Base-by-base conservation (phyloP, 2,329 filamentous ascomycete genomes). In the Xylaria polymorpha region DNA sequence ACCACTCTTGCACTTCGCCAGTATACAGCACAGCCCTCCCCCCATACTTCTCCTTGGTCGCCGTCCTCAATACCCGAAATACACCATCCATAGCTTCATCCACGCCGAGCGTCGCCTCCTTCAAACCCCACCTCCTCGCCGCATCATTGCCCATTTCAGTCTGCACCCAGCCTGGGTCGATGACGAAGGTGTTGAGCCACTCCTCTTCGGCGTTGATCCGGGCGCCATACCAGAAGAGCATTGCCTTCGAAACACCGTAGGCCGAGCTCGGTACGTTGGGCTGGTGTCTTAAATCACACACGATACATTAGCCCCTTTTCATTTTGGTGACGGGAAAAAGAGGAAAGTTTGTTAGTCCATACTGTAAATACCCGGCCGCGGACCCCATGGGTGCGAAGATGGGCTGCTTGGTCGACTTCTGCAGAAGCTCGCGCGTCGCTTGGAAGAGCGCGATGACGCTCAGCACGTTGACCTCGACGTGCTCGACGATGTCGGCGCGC, bases 181-280 rank as follows among this genome's bases (percentile, higher is more conserved):
- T 48, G 4, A 77, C 74, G 37, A 82, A 73, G 1, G 77, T 68
- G 10, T 77, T 76, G 10, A 84, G 68, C 69, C 77, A 76, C 12
- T 75, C 68, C 18, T 80, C 76, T 69, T 82, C 80, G 6, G 71
- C 71, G 56, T 77, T 73, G 15, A 81, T 77, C 25, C 76, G 73
- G 25, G 73, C 74, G 9, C 76, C 77, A 32, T 79, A 70, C 77
- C 77, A 81, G 64, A 78, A 75, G 14, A 74, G 68, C 6, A 71
- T 78, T 0, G 79, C 75, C 73, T 87, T 87, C 61, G 79, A 80
- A 1, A 82, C 73, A 0, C 81, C 85, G 67, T 88, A 86, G 0
- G 79, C 78, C 0, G 80, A 77, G 15, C 74, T 77, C 0, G 80
- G 77, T 1, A 81, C 56, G 0, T 73, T 61, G 0, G 67, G 70